Percentiles rank a stretch among this genome's conserved stretches.
These are phyloP conservation scores for Podospora comata DNA, from an alignment of 495 filamentous ascomycete genomes.

Conservation along the genomic window DNA sequence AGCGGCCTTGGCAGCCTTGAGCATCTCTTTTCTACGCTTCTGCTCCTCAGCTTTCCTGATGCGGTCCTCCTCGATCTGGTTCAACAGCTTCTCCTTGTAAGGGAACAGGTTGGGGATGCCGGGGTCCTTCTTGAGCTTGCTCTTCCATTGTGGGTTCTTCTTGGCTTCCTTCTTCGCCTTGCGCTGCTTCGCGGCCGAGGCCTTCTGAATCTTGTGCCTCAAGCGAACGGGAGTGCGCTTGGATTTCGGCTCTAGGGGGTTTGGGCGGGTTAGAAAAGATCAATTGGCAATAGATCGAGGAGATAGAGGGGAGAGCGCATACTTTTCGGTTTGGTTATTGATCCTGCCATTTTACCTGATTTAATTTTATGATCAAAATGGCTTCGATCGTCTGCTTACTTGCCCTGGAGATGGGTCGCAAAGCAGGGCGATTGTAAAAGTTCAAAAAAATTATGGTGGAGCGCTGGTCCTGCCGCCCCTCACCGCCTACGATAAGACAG, in stretches of 20 bases:
- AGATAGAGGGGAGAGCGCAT: slow-evolving; percentile 17
- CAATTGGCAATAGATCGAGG: not conserved
- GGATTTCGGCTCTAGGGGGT: slow-evolving; percentile 76
- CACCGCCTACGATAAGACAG: slow-evolving; percentile 39
- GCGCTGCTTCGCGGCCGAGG: slow-evolving; percentile 81
- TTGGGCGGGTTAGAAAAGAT: not conserved
- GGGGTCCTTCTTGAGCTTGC: slow-evolving; percentile 90
- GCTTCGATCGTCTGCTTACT: slow-evolving; percentile 7
- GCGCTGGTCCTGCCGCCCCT: slow-evolving; percentile 34
- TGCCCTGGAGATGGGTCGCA: not conserved
- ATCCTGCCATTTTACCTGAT: slow-evolving; percentile 41
- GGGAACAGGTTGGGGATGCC: slow-evolving; percentile 97
- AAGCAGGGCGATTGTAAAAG: not conserved
- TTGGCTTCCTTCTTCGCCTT: slow-evolving; percentile 86
- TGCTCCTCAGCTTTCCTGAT: slow-evolving; percentile 76
- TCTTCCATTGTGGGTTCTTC: slow-evolving; percentile 94
- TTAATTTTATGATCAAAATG: slow-evolving; percentile 5
- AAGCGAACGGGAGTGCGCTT: slow-evolving; percentile 87
- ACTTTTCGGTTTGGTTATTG: slow-evolving; percentile 55
- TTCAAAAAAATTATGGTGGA: slow-evolving; percentile 35
- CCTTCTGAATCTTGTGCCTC: slow-evolving; percentile 94
- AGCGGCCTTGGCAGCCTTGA: slow-evolving; percentile 58
- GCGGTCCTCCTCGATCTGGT: slow-evolving; percentile 88
- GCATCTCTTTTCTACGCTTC: slow-evolving; percentile 63
- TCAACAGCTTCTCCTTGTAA: slow-evolving; percentile 91